Conservation (phyloP, 108 stramenopile species). For the Fragilaria radians region DNA sequence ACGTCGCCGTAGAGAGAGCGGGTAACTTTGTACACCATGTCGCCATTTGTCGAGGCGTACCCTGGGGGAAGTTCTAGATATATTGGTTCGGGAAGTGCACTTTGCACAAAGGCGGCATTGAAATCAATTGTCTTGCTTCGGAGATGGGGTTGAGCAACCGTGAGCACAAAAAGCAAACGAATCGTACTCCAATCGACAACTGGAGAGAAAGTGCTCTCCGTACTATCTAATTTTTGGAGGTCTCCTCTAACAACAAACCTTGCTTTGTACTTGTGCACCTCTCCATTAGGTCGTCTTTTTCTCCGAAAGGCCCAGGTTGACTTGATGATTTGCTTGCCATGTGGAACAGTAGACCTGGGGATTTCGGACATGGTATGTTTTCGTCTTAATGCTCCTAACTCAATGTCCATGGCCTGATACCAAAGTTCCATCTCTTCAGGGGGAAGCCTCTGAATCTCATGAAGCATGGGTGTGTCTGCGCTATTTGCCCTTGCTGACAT, state of each 20-base stretch:
- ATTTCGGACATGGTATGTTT: not conserved
- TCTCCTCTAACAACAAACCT: conserved; percentile 27
- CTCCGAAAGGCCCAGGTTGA: conserved; percentile 23
- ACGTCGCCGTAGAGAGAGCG: conserved; percentile 27
- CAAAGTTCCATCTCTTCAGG: not conserved
- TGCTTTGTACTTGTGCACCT: conserved; percentile 39
- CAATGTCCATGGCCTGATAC: not conserved
- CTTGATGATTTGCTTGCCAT: not conserved
- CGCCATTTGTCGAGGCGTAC: not conserved
- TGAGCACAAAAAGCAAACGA: conserved; percentile 13
- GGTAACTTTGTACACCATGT: conserved; percentile 17
- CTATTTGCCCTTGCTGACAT: not conserved
- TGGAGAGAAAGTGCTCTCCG: conserved; percentile 34
- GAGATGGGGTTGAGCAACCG: conserved; percentile 3
- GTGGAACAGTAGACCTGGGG: not conserved
- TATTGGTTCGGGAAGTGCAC: conserved; percentile 2
- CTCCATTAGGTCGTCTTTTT: conserved; percentile 38
- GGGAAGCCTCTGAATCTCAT: not conserved
- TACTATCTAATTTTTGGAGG: not conserved
- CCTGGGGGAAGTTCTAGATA: conserved; percentile 20
- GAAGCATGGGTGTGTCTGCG: not conserved
- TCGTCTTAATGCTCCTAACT: not conserved
- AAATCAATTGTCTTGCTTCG: conserved; percentile 13
- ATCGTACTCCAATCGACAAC: conserved; percentile 39
- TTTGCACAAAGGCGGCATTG: conserved; percentile 20